Evolutionary conservation across 1,284 basidiomycete genomes (phyloP).

Genomic region (Sphaerobolus stellatus): DNA sequence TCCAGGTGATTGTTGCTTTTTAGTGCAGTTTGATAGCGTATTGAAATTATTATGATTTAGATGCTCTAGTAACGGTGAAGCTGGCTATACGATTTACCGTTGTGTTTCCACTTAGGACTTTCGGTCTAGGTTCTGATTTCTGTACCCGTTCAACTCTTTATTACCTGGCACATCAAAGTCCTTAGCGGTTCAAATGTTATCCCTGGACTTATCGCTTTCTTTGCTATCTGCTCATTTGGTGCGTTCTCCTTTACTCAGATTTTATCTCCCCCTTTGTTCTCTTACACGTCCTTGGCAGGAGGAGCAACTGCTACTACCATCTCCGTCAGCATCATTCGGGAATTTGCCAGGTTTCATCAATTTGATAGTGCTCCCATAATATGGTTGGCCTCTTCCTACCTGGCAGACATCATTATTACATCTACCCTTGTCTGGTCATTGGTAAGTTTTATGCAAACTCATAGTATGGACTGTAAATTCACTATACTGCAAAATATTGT

Average conservation of each 20-base stretch:
- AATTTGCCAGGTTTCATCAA: constrained; percentile 42
- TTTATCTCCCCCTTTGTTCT: not conserved
- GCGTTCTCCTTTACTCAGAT: constrained; percentile 13
- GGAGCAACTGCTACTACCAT: constrained; percentile 47
- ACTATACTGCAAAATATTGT: not conserved
- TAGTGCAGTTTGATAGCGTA: too few relatives aligned
- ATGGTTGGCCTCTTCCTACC: constrained; percentile 47
- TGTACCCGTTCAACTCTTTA: constrained; percentile 52
- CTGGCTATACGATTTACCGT: not conserved
- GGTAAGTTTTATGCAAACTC: constrained; percentile 35
- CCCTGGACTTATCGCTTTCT: constrained; percentile 34
- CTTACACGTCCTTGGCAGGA: constrained; percentile 34
- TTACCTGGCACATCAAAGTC: constrained; percentile 48
- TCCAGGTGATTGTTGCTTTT: too few relatives aligned
- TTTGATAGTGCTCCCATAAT: constrained; percentile 44
- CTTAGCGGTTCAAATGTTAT: constrained; percentile 43
- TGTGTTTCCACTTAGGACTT: not conserved
- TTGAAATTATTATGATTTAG: constrained; percentile 14
- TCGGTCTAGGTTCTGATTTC: constrained; percentile 44
- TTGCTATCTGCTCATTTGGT: constrained; percentile 43
- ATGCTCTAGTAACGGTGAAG: constrained; percentile 21
- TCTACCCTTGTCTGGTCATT: constrained; percentile 42
- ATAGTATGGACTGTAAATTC: not conserved
- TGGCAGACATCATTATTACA: constrained; percentile 49
- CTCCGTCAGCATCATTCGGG: constrained; percentile 33